Percentiles rank a stretch among this genome's conserved stretches.
These are phyloP conservation scores for Pythium coloratum DNA, from an alignment of 352 stramenopile species.

Conservation along the genomic window DNA sequence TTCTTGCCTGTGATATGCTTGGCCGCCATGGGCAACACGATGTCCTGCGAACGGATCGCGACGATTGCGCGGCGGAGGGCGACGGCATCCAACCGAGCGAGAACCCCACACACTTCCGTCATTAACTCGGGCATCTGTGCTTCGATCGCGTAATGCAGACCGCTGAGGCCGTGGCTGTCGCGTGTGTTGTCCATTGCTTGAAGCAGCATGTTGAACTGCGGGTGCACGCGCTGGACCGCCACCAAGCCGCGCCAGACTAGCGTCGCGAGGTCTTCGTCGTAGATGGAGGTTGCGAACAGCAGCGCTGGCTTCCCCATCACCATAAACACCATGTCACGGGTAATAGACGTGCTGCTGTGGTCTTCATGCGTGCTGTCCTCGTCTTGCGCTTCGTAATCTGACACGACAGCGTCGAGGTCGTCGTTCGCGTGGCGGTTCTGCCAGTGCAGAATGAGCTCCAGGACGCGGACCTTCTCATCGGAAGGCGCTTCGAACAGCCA, in stretches of 20 bases:
- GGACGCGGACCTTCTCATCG: slow-evolving; percentile 15
- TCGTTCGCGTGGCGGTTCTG: slow-evolving; percentile 18
- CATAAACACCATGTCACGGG: slow-evolving; percentile 37
- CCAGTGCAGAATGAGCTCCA: slow-evolving; percentile 23
- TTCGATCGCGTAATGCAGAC: slow-evolving; percentile 77
- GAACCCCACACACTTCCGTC: slow-evolving; percentile 27
- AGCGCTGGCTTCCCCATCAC: slow-evolving; percentile 81
- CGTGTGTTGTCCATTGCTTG: slow-evolving; percentile 71
- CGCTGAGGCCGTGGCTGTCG: slow-evolving; percentile 68
- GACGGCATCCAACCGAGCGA: slow-evolving; percentile 1
- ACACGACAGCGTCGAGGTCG: slow-evolving; percentile 33
- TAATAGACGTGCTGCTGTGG: slow-evolving; percentile 5
- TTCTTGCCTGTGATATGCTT: slow-evolving; percentile 65
- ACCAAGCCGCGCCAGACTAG: slow-evolving; percentile 62
- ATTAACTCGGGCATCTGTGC: slow-evolving; percentile 65
- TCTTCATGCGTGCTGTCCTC: neutral
- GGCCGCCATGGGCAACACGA: slow-evolving; percentile 63
- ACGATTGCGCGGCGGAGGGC: slow-evolving; percentile 11
- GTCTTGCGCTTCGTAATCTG: slow-evolving; percentile 31
- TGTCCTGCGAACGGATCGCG: slow-evolving; percentile 47
- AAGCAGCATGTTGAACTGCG: slow-evolving; percentile 47
- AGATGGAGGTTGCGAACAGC: slow-evolving; percentile 80
- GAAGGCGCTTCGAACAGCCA: slow-evolving; percentile 41
- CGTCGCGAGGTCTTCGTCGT: slow-evolving; percentile 76
- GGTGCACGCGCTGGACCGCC: slow-evolving; percentile 39